Percentiles rank a stretch among this genome's conserved stretches.
phyloP scores from a whole-genome alignment of 1,284 basidiomycete genomes.

The Coniferiporia sulphurascens region DNA sequence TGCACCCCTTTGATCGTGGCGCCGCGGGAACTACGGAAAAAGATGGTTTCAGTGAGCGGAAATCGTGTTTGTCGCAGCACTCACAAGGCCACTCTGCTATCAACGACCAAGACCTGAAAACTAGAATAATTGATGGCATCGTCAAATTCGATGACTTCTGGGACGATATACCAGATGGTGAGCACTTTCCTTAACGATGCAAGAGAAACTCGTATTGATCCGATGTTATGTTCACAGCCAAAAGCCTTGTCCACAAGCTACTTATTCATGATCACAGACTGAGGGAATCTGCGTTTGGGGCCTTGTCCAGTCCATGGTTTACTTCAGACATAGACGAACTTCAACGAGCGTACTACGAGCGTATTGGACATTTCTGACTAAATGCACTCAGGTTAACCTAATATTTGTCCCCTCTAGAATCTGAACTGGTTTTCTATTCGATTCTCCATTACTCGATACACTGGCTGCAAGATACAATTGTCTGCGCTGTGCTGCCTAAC shows the following conservation, averaged over 20 bases:
- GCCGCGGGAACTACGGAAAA: conserved; percentile 35
- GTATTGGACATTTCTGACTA: conserved; percentile 35
- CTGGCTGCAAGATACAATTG: not conserved
- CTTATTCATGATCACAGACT: conserved; percentile 50
- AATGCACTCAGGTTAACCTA: conserved; percentile 3
- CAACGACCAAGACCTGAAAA: conserved; percentile 57
- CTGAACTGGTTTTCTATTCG: not conserved
- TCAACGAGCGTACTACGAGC: conserved; percentile 50
- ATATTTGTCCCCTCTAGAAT: not conserved
- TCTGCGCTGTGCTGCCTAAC: not conserved
- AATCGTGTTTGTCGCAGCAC: conserved; percentile 30
- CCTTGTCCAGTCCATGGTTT: conserved; percentile 63
- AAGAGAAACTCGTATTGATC: not conserved
- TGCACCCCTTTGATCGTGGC: conserved; percentile 63
- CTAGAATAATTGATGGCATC: conserved; percentile 58
- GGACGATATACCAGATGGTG: conserved; percentile 55
- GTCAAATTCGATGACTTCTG: conserved; percentile 55
- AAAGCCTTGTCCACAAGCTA: conserved; percentile 48
- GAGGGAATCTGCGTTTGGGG: conserved; percentile 57
- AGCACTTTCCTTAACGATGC: conserved; percentile 22
- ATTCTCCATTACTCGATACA: not conserved
- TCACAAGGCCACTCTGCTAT: conserved; percentile 43
- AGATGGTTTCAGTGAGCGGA: conserved; percentile 16
- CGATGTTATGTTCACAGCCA: conserved; percentile 37
- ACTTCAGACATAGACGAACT: conserved; percentile 52